Conservation (phyloP, 192 early-diverging fungal species). For the Pilaira anomala region DNA sequence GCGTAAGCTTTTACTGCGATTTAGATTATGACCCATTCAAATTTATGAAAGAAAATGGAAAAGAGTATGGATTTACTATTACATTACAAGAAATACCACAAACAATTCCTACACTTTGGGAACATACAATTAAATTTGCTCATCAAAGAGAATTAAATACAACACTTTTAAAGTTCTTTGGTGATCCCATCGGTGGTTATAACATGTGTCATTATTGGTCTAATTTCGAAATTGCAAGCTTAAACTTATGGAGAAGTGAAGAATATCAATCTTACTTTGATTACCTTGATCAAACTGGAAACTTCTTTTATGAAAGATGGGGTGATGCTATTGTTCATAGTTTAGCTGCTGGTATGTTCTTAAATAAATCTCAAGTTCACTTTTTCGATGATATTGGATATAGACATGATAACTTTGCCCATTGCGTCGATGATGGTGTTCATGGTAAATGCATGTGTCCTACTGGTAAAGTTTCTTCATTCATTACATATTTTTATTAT, state of each 20-base stretch:
- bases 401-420: conserved; percentile 36
- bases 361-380: conserved; percentile 59
- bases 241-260: conserved; percentile 53
- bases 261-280: conserved; percentile 58
- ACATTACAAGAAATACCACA: conserved; percentile 45
- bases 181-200: conserved; percentile 37
- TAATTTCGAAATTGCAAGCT: conserved; percentile 73
- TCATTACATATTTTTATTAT: not conserved
- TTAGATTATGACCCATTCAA: conserved; percentile 59
- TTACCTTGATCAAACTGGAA: conserved; percentile 58
- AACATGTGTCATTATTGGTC: conserved; percentile 77
- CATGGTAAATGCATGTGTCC: conserved; percentile 32
- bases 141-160: conserved; percentile 32
- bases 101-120: conserved; percentile 58
- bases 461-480: conserved; percentile 7
- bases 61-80: conserved; percentile 57
- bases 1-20: conserved; percentile 57
- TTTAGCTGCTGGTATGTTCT: conserved; percentile 55
- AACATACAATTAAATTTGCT: conserved; percentile 35
- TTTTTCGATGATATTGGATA: conserved; percentile 75
- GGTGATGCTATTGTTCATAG: conserved; percentile 77
- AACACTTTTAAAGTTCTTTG: conserved; percentile 27
- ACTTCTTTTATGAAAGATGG: conserved; percentile 79
- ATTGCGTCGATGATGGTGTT: conserved; percentile 29
- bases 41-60: conserved; percentile 55